These are phyloP conservation scores for Casuarina cunninghamiana DNA, from an alignment of 306 rosid species.

Conservation along the genomic window DNA sequence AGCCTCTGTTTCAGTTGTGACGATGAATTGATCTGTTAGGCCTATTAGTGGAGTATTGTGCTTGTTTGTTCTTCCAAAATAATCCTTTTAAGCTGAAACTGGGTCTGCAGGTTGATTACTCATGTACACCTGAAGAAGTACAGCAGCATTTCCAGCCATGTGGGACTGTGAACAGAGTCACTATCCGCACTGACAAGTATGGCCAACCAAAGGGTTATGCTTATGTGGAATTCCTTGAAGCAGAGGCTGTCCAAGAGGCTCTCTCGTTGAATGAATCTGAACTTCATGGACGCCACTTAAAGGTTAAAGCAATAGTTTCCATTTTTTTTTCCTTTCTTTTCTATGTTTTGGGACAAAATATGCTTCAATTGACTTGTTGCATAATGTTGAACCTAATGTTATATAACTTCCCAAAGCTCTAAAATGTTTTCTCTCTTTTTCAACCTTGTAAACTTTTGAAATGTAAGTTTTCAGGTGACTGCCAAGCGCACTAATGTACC, in stretches of 20 bases:
- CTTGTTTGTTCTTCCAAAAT: slow-evolving; percentile 19
- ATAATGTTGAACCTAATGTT: not conserved
- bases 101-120: slow-evolving; percentile 66
- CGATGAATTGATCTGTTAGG: slow-evolving; percentile 1
- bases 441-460: slow-evolving; percentile 1
- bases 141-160: slow-evolving; percentile 88
- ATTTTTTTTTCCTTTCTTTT: not conserved
- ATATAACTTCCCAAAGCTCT: not conserved
- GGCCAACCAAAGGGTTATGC: slow-evolving; percentile 95
- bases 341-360: not conserved
- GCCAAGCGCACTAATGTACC: slow-evolving; percentile 76
- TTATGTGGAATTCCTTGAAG: slow-evolving; percentile 76
- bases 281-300: slow-evolving; percentile 85
- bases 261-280: slow-evolving; percentile 72
- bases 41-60: slow-evolving; percentile 3
- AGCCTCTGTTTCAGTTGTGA: not conserved
- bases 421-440: not conserved
- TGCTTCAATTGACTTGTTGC: not conserved
- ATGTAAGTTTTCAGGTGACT: slow-evolving; percentile 47
- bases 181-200: slow-evolving; percentile 82
- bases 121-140: slow-evolving; percentile 88
- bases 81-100: slow-evolving; percentile 9
- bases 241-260: slow-evolving; percentile 83
- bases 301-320: slow-evolving; percentile 38
- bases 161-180: slow-evolving; percentile 79